These are phyloP conservation scores for Daldinia bambusicola DNA, from an alignment of 495 filamentous ascomycete species.

Conservation along the genomic window DNA sequence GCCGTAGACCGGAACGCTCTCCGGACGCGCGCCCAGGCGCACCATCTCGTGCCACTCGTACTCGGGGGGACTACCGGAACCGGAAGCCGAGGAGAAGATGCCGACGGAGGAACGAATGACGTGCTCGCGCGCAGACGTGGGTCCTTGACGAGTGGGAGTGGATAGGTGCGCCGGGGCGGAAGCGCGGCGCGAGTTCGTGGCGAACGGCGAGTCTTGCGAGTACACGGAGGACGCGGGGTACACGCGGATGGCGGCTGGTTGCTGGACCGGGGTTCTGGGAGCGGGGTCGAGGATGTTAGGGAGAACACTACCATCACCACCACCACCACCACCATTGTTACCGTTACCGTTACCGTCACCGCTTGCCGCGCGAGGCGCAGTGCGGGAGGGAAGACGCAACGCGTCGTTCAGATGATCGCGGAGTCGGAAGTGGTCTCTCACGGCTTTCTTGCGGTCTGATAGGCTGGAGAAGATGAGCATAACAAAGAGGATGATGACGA, in stretches of 20 bases:
- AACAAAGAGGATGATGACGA: slow-evolving; percentile 22
- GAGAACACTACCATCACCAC: too few relatives aligned
- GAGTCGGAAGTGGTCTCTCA: background rate
- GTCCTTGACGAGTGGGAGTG: too few relatives aligned
- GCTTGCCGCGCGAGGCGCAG: too few relatives aligned
- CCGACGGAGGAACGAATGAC: too few relatives aligned
- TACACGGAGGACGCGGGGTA: background rate
- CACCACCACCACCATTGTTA: too few relatives aligned
- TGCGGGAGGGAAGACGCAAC: background rate
- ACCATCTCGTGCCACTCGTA: background rate
- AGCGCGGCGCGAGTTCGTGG: background rate
- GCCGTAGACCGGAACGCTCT: background rate
- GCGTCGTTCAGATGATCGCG: slow-evolving; percentile 2
- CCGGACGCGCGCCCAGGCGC: background rate
- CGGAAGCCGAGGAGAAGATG: too few relatives aligned
- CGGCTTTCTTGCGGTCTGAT: background rate
- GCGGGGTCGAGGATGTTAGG: too few relatives aligned
- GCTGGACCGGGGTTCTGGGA: background rate
- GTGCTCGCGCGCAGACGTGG: too few relatives aligned
- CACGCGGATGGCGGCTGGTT: background rate
- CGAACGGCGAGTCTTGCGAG: background rate
- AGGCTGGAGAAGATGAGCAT: background rate
- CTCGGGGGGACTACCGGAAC: too few relatives aligned
- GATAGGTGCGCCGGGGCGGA: background rate
- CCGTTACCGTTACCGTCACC: too few relatives aligned